Conservation (phyloP, 1,284 basidiomycete genomes). For the Malassezia sp. region DNA sequence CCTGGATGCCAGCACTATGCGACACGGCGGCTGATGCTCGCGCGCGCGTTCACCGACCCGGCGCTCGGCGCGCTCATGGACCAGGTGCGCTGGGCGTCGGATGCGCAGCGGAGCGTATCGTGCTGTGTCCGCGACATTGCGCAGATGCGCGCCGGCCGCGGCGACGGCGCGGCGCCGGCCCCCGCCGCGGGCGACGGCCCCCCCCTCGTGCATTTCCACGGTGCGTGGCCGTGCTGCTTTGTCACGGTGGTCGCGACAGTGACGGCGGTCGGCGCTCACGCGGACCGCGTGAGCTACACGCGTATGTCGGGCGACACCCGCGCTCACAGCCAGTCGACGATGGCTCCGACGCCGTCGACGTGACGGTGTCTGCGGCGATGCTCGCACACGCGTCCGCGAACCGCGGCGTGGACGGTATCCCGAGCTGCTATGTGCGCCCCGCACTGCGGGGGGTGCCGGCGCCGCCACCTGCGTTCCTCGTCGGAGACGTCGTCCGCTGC, state of each 20-base stretch:
- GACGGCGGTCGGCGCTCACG: background rate
- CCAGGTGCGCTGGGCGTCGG: too few relatives aligned
- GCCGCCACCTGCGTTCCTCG: background rate
- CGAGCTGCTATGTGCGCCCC: constrained; percentile 5
- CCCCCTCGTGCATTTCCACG: background rate
- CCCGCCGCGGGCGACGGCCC: background rate
- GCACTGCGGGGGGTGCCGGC: too few relatives aligned
- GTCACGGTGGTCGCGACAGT: constrained; percentile 8
- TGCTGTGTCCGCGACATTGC: constrained; percentile 8
- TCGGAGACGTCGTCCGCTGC: constrained; percentile 5
- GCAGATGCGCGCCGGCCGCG: background rate
- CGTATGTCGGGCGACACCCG: background rate
- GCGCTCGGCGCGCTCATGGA: too few relatives aligned
- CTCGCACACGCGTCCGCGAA: background rate
- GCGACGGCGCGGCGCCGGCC: too few relatives aligned
- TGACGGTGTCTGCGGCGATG: background rate
- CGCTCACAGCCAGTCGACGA: constrained; percentile 9
- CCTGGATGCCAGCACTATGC: too few relatives aligned
- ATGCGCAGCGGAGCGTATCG: too few relatives aligned
- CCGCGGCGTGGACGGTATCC: background rate
- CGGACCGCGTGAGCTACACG: constrained; percentile 2
- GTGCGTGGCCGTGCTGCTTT: constrained; percentile 10
- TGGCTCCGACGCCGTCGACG: constrained; percentile 8
- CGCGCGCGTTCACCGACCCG: too few relatives aligned
- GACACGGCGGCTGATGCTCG: too few relatives aligned